Base-by-base conservation (phyloP, 192 early-diverging fungal species). In the Geosiphon pyriformis region DNA sequence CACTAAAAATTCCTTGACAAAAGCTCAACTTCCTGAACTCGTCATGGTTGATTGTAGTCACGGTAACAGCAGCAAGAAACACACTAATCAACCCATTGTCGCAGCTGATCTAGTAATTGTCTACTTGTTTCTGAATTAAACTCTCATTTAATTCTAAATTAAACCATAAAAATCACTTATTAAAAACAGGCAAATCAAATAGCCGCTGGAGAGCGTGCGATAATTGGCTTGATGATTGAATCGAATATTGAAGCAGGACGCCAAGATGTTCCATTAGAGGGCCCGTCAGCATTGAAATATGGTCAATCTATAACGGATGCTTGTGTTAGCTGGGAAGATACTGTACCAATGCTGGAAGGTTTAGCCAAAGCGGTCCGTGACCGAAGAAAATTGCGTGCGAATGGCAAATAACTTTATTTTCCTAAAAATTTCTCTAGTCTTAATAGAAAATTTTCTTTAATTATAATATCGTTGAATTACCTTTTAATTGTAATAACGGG, bases 41-140 rank as follows among this genome's bases (percentile, higher is more conserved):
- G 61, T 98, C 59, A 98, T 98, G 96, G 76, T 97, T 62, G 96
- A 98, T 72, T 94, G 92, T 77, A 92, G 90, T 62, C 96, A 98
- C 77, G 96, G 96, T 32, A 98, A 98, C 83, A 87, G 84, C 62
- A 79, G 72, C 57, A 98, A 98, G 76, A 80, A 94, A 65, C 91
- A 89, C 72, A 79, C 82, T 47, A 82, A 85, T 67, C 96, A 98
- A 81, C 78, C 84, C 35, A 76, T 90, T 58, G 96, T 97, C 22
- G 90, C 87, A 27, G 72, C 76, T 34, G 70, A 74, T 48, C 55
- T 79, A 23, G 64, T 70, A 57, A 23, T 61, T 54, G 27, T 32
- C 15, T n/a, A 22, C 22, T 3, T 0, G 20, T 65, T 11, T 37
- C 25, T 7, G 34, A 46, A 6, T 59, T 30, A 25, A 62, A 26